Percentiles rank a stretch among this genome's conserved stretches.
Evolutionary conservation across 139 green algal species (phyloP).

Genomic region (Chlamydomonas incerta): DNA sequence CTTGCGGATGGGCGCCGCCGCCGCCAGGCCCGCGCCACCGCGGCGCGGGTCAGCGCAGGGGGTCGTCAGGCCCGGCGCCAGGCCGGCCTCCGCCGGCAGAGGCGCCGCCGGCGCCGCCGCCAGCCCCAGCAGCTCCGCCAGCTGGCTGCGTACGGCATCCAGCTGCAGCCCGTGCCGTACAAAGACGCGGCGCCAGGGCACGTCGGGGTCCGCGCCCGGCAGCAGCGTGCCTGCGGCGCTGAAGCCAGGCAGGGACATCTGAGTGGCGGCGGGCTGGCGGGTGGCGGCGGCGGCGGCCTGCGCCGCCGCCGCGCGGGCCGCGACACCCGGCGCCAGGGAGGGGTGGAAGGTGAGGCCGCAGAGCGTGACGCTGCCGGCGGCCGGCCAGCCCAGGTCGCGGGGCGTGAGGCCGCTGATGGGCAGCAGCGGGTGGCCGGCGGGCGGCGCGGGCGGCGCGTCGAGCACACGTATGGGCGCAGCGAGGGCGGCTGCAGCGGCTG

Average conservation of each 20-base stretch:
- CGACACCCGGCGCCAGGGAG: background rate
- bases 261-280: too few relatives aligned
- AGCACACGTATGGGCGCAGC: too few relatives aligned
- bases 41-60: background rate
- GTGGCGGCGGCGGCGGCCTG: background rate
- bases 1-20: background rate
- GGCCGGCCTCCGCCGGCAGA: background rate
- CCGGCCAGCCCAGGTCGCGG: too few relatives aligned
- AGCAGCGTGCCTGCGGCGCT: background rate
- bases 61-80: background rate
- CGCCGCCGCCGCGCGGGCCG: background rate
- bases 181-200: background rate
- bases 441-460: too few relatives aligned
- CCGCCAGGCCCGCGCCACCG: conserved; percentile 7
- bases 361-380: background rate
- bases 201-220: background rate
- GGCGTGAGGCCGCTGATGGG: too few relatives aligned
- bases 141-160: background rate
- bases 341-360: conserved; percentile 1
- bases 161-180: background rate
- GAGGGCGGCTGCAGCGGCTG: too few relatives aligned
- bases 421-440: too few relatives aligned
- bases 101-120: background rate
- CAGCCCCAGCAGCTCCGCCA: background rate
- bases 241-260: background rate